Base-by-base conservation (phyloP, 2,329 filamentous ascomycete genomes). In the Colletotrichum sp. region DNA sequence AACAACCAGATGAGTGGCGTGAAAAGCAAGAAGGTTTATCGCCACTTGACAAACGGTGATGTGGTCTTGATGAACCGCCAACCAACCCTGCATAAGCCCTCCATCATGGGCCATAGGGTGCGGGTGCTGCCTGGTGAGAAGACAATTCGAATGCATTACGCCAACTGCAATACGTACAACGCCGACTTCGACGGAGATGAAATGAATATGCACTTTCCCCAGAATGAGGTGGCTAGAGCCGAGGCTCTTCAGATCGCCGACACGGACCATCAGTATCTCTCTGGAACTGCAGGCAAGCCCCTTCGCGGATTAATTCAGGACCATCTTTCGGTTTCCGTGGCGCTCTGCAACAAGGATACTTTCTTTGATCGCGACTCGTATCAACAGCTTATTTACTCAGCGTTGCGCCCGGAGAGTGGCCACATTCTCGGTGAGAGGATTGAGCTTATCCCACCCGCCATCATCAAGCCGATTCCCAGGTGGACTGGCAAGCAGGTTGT, bases 181-280 rank as follows among this genome's bases (percentile, higher is more conserved):
- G 97, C 97, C 36, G 97, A 99, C 89, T 99, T 99, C 82, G 98
- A 99, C 82, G 97, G 97, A 84, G 97, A 99, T 83, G 97, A 99
- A 85, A 99, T 99, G 97, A 99, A 99, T 84, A 98, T 99, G 96
- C 97, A 99, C 86, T 98, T 99, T 82, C 97, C 97, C 2, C 97
- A 99, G 81, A 98, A 98, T 80, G 98, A 98, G 83, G 90, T 98
- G 78, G 97, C 97, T 19, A 91, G 97, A 79, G 95, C 96, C 3
- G 97, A 99, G 86, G 97, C 97, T 3, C 90, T 98, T 79, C 95
- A 96, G 79, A 93, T 99, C 80, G 97, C 97, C 48, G 96, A 98
- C 83, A 98, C 97, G 4, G 96, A 99, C 83, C 96, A 98, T 82
- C 97, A 99, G 81, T 99, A 99, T 83, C 91, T 99, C 44, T 98